phyloP scores from a whole-genome alignment of 192 early-diverging fungal species.

The Phycomyces blakesleeanus region DNA sequence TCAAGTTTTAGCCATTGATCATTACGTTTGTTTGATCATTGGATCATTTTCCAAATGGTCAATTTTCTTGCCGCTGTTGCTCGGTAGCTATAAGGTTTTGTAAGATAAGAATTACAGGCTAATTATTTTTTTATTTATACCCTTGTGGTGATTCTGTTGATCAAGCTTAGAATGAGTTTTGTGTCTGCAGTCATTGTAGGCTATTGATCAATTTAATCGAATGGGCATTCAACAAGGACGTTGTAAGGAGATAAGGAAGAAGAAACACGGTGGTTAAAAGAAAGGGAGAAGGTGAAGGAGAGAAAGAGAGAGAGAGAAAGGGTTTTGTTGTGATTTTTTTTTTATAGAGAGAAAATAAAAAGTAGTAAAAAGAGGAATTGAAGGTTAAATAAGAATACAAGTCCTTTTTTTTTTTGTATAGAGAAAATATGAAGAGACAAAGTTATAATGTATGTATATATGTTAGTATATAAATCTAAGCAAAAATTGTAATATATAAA shows the following conservation, averaged over 20 bases:
- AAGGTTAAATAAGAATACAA: too few species aligned
- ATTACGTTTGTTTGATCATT: conserved; percentile 58
- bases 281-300: too few species aligned
- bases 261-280: neutral
- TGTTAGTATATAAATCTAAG: too few species aligned
- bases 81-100: conserved; percentile 53
- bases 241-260: neutral
- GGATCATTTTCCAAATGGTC: conserved; percentile 68
- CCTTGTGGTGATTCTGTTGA: conserved; percentile 12
- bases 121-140: conserved; percentile 4
- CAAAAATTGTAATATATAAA: too few species aligned
- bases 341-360: too few species aligned
- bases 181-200: conserved; percentile 13
- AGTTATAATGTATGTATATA: too few species aligned
- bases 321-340: too few species aligned
- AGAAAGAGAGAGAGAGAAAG: too few species aligned
- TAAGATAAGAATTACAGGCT: neutral
- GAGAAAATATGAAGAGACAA: too few species aligned
- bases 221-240: neutral
- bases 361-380: too few species aligned
- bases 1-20: conserved; percentile 25
- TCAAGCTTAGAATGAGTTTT: conserved; percentile 19
- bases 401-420: too few species aligned
- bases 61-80: conserved; percentile 59
- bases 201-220: neutral